These are phyloP conservation scores for Malus hybrid DNA, from an alignment of 331 rosid genomes.

Conservation along the genomic window DNA sequence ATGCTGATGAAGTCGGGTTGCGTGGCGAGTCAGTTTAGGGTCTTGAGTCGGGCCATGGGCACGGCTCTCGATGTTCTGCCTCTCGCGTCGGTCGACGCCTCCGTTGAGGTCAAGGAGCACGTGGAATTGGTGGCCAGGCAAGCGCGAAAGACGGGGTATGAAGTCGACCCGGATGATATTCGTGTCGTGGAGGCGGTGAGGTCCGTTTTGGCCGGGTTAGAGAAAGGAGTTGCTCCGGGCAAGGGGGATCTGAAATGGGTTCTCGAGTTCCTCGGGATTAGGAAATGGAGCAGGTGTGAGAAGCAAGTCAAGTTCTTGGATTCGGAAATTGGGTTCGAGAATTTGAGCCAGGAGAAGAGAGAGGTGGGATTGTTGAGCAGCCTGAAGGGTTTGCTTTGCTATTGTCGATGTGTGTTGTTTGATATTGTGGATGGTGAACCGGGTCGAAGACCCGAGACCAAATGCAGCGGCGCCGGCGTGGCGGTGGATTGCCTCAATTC, in stretches of 20 bases:
- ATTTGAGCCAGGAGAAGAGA: constrained; percentile 22
- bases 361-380: constrained; percentile 28
- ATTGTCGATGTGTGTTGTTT: constrained; percentile 52
- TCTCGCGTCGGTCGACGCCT: constrained; percentile 16
- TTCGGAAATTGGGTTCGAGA: constrained; percentile 48
- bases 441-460: constrained; percentile 19
- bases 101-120: constrained; percentile 42
- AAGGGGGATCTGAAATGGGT: constrained; percentile 31
- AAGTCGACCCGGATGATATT: constrained; percentile 41
- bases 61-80: constrained; percentile 56
- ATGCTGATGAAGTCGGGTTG: constrained; percentile 53
- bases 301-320: constrained; percentile 68
- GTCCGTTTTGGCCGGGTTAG: constrained; percentile 32
- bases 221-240: constrained; percentile 31
- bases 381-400: constrained; percentile 47
- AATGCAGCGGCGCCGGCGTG: constrained; percentile 1
- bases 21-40: constrained; percentile 40
- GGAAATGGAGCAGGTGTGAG: constrained; percentile 50
- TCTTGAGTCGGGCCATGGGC: constrained; percentile 38
- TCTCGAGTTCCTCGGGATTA: constrained; percentile 52
- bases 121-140: constrained; percentile 46
- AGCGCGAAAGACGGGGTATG: constrained; percentile 35
- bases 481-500: constrained; percentile 23
- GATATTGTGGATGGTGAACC: constrained; percentile 32
- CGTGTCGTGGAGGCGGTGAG: constrained; percentile 19